phyloP scores from a whole-genome alignment of 164 flowering plant genomes.

The Piper betle region DNA sequence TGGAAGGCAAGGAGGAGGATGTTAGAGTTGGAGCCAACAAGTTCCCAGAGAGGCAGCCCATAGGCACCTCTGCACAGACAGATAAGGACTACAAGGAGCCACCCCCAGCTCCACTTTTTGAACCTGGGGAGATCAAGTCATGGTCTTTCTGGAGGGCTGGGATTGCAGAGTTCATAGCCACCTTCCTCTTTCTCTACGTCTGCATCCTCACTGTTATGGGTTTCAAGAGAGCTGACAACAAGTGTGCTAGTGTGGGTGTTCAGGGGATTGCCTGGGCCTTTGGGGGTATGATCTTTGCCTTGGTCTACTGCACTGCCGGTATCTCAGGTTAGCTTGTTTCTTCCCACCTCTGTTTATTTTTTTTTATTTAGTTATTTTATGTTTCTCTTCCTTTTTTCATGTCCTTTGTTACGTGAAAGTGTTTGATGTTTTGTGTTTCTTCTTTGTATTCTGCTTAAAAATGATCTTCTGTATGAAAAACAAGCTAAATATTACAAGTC shows the following conservation, averaged over 20 bases:
- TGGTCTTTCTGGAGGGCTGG: conserved; percentile 63
- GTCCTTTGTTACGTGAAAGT: too few relatives aligned
- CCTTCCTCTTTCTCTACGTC: conserved; percentile 51
- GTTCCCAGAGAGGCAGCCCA: conserved; percentile 45
- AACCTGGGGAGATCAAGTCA: conserved; percentile 37
- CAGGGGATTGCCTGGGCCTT: conserved; percentile 66
- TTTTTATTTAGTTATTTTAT: background rate
- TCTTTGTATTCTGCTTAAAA: too few relatives aligned
- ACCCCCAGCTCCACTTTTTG: conserved; percentile 46
- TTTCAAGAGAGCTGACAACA: conserved; percentile 20
- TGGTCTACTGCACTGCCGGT: conserved; percentile 62
- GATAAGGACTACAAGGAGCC: conserved; percentile 58
- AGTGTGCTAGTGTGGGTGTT: conserved; percentile 44
- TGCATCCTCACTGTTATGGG: conserved; percentile 53
- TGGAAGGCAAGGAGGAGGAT: conserved; percentile 53
- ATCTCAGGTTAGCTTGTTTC: conserved; percentile 32
- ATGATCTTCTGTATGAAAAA: too few relatives aligned
- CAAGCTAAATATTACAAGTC: too few relatives aligned
- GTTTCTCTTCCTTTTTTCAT: too few relatives aligned
- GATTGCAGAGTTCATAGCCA: conserved; percentile 48
- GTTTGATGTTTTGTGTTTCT: too few relatives aligned
- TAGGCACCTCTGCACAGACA: conserved; percentile 45
- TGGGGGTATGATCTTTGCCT: conserved; percentile 61
- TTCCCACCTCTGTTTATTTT: conserved; percentile 1
- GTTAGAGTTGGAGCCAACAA: conserved; percentile 54